Evolutionary conservation across 2,329 filamentous ascomycete species (phyloP), one percentile per base, ranked within the genome.

Genomic region (Pseudofabraea citricarpa): DNA sequence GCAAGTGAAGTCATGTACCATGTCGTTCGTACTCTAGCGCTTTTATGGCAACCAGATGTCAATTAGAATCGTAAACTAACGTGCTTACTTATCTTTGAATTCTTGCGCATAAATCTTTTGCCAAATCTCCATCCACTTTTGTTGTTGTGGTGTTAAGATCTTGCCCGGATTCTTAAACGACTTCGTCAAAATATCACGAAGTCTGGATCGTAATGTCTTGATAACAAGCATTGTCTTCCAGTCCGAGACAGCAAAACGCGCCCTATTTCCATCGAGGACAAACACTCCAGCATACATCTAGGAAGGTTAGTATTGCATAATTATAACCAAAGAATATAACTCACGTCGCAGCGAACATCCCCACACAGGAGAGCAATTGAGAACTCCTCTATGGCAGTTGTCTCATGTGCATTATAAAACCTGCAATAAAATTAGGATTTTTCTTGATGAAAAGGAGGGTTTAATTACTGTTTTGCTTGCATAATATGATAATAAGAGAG

Each of bases 401-500:
- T 94, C 60, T 95, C 89, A 53, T 96, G 90, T 1, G 93, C 93
- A 52, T 95, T 94, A 53, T 91, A 88, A 56, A 85, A 83, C 48
- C 79, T 83, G 40, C 6, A 33, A 22, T 32, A 13, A 64, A 48
- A 66, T 57, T 45, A 40, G 45, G 13, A 42, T 4, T 15, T 6
- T 23, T 3, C 7, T 9, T 39, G 13, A 16, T 35, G 31, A 39
- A 62, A 10, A 2, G 12, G 5, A 6, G 12, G 13, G 10, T 23
- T 7, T 10, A 72, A 70, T 75, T 77, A 75, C 83, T 87, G 68
- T 71, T 84, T 90, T 3, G 86, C 85, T 64, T 96, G 90, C 88
- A 97, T 95, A 51, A 97, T 95, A 62, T 95, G 87, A 67, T 97
- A 97, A 64, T 95, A 98, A 1, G 87, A 93, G 35, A 98, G 70